phyloP scores from a whole-genome alignment of 768 basidiomycete genomes.

The Tylopilus vinaceipallidus region DNA sequence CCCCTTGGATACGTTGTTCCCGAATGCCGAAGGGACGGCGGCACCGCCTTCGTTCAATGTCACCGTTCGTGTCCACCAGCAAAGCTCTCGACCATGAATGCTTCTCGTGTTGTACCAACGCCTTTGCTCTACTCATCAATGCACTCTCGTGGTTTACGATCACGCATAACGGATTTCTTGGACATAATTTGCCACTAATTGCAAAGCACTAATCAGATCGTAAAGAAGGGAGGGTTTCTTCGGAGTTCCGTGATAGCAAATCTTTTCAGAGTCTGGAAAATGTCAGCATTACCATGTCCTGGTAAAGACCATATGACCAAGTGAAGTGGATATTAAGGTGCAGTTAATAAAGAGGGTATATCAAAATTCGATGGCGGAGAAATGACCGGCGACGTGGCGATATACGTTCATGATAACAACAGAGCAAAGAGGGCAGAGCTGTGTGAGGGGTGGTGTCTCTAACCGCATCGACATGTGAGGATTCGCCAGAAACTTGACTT shows the following conservation, averaged over 20 bases:
- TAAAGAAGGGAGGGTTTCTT: slow-evolving; percentile 21
- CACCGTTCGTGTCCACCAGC: no score
- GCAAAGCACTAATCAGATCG: slow-evolving; percentile 33
- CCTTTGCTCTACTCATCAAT: no score
- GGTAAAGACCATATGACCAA: slow-evolving; percentile 33
- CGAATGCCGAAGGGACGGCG: background rate
- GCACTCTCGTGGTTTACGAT: no score
- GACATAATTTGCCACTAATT: slow-evolving; percentile 23
- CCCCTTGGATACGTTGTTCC: background rate
- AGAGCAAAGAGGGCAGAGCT: slow-evolving; percentile 14
- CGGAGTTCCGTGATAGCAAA: slow-evolving; percentile 27
- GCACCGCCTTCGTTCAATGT: slow-evolving; percentile 1
- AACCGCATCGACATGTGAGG: slow-evolving; percentile 77
- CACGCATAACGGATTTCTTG: slow-evolving; percentile 12
- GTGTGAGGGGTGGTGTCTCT: slow-evolving; percentile 19
- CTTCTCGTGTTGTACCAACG: no score
- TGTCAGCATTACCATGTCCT: slow-evolving; percentile 29
- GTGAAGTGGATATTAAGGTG: slow-evolving; percentile 37
- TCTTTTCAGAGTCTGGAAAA: slow-evolving; percentile 19
- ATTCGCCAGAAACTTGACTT: slow-evolving; percentile 62
- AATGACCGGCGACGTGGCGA: slow-evolving; percentile 34
- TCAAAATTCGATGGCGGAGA: slow-evolving; percentile 36
- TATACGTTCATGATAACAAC: slow-evolving; percentile 28
- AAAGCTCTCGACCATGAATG: no score
- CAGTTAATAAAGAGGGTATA: slow-evolving; percentile 35